Evolutionary conservation across 1,284 basidiomycete species (phyloP).

Genomic region (Tylopilus sp.): DNA sequence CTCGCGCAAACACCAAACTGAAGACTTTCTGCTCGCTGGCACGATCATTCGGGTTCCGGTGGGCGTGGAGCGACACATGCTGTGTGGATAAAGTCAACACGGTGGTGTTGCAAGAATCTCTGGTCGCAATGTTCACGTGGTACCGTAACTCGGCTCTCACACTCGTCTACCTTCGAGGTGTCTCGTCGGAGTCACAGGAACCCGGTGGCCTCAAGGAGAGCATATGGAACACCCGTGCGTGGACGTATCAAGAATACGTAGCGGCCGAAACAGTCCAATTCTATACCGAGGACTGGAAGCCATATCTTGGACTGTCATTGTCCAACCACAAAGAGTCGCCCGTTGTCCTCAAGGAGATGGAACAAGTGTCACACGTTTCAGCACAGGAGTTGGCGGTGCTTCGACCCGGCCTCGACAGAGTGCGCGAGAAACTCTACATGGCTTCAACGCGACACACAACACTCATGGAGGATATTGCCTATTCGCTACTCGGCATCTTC

Average conservation of each 20-base stretch:
- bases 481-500: not conserved
- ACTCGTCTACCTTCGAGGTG: slow-evolving; percentile 11
- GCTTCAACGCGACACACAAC: slow-evolving; percentile 11
- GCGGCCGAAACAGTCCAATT: slow-evolving; percentile 1
- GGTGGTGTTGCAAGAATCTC: not conserved
- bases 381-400: not conserved
- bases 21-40: slow-evolving; percentile 9
- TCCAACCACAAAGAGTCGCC: slow-evolving; percentile 13
- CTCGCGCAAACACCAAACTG: slow-evolving; percentile 9
- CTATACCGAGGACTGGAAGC: slow-evolving; percentile 11
- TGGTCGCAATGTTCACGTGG: not conserved
- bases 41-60: not conserved
- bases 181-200: slow-evolving; percentile 1
- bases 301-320: slow-evolving; percentile 6
- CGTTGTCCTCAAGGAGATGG: slow-evolving; percentile 4
- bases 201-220: slow-evolving; percentile 7
- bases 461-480: slow-evolving; percentile 6
- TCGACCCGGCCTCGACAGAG: slow-evolving; percentile 14
- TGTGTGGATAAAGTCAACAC: slow-evolving; percentile 10
- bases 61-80: slow-evolving; percentile 12
- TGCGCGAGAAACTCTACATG: slow-evolving; percentile 16
- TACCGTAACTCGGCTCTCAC: slow-evolving; percentile 6
- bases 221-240: slow-evolving; percentile 23
- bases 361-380: not conserved
- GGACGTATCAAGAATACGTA: slow-evolving; percentile 24